Base-by-base conservation (phyloP, 768 basidiomycete genomes). In the Lactarius akahatsu region DNA sequence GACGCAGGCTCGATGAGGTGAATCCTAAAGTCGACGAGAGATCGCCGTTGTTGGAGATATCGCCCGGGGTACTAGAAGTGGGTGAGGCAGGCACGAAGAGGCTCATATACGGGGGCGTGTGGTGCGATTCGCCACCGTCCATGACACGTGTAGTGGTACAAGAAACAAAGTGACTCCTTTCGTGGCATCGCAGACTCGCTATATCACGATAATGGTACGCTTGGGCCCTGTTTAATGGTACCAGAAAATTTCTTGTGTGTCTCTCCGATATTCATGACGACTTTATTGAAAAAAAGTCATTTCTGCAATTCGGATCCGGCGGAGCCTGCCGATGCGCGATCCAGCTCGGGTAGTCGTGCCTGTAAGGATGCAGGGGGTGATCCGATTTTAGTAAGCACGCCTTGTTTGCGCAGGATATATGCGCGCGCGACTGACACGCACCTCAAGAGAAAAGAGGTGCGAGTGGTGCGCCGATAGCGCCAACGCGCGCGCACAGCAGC, bases 401-500 rank as follows among this genome's bases (percentile, higher is more conserved):
- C 32, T 15, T 40, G 38, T 11, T 40, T 3, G 15, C 13, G 38
- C 38, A 15, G 4, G 30, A 15, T 30, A 30, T 30, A 30, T 30
- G 30, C 30, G 30, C 30, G 30, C 30, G 30, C 30, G 30, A 30
- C 36, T 3, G 20, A n/a, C 20, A 59, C 82, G 50, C 65, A 89
- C 91, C 82, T 94, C 93, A 0, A 95, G 81, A 2, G 89, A 85
- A 64, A 81, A 87, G 15, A 95, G 75, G 78, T 95, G 88, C 0
- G 87, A 86, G 70, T 95, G 93, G 63, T 84, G 77, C 1, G 91
- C 90, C 38, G 85, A 80, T 0, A 90, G 89, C 0, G 89, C 87
- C 2, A 97, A 83, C 30, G 30, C 30, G 30, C 15, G 83, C 87
- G 81, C 0, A 98, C 84, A 0, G 91, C 85, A 20, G 84, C 80